Percentiles rank a stretch among this genome's conserved stretches.
Evolutionary conservation across 78 protist genomes (phyloP).

Genomic region (Blattamonas nauphoetae): DNA sequence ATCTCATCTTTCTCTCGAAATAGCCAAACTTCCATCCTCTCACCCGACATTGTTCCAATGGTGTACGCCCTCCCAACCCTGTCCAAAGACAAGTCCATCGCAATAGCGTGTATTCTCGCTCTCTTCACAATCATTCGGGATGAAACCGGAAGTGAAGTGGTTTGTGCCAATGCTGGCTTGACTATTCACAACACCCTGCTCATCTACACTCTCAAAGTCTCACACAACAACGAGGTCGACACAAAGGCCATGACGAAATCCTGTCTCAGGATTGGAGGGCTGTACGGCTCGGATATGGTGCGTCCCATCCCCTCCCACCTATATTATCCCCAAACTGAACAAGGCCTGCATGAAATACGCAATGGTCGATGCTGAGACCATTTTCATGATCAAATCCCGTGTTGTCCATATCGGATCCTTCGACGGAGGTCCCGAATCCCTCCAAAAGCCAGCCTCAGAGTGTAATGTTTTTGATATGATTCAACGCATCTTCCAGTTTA

Average conservation of each 20-base stretch:
- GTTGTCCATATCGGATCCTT: neutral
- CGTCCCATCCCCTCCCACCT: neutral
- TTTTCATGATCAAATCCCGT: neutral
- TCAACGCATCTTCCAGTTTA: neutral
- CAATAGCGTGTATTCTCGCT: too few relatives aligned
- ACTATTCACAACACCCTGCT: neutral
- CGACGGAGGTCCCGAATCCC: neutral
- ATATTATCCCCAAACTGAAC: neutral
- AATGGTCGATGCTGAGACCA: neutral
- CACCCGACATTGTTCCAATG: too few relatives aligned
- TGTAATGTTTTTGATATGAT: neutral
- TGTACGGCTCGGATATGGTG: neutral
- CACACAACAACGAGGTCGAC: neutral
- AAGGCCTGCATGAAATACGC: neutral
- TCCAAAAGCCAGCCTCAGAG: neutral
- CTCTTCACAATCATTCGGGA: too few relatives aligned
- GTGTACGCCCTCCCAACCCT: too few relatives aligned
- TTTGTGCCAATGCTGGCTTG: neutral
- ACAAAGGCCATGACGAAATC: neutral
- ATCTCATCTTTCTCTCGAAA: too few relatives aligned
- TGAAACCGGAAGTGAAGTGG: neutral
- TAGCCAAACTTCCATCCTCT: too few relatives aligned
- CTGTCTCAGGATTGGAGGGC: neutral
- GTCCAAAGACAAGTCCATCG: too few relatives aligned
- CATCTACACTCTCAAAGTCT: neutral